Percentiles rank a stretch among this genome's conserved stretches.
Evolutionary conservation across 2,329 filamentous ascomycete genomes (phyloP).

Genomic region (Fusarium sp.): DNA sequence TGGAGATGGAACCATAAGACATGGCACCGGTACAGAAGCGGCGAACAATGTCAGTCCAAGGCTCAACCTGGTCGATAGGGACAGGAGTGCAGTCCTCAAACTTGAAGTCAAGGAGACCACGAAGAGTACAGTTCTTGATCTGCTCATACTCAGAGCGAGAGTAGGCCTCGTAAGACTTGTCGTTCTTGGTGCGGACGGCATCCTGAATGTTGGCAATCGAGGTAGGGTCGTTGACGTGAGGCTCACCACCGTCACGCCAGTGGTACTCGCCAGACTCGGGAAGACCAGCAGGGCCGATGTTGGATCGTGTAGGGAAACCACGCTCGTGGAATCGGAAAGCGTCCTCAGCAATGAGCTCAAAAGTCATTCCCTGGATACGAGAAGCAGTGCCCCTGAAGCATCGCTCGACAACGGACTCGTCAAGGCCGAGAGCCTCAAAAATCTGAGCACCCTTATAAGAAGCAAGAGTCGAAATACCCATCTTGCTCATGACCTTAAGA

Average conservation of each 20-base stretch:
- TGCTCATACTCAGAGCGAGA: slow-evolving; percentile 94
- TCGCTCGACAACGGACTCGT: slow-evolving; percentile 91
- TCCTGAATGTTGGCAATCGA: slow-evolving; percentile 98
- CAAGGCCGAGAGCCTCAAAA: slow-evolving; percentile 94
- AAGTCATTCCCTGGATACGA: slow-evolving; percentile 93
- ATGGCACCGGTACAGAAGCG: slow-evolving; percentile 97
- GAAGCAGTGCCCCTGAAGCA: slow-evolving; percentile 97
- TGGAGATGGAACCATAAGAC: slow-evolving; percentile 98
- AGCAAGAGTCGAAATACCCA: slow-evolving; percentile 97
- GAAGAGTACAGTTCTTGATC: slow-evolving; percentile 95
- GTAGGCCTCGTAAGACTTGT: slow-evolving; percentile 98
- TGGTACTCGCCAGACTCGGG: slow-evolving; percentile 97
- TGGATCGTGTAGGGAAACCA: slow-evolving; percentile 86
- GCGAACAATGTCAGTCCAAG: slow-evolving; percentile 97
- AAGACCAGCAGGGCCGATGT: slow-evolving; percentile 83
- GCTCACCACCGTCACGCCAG: slow-evolving; percentile 96
- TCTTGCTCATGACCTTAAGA: slow-evolving; percentile 99
- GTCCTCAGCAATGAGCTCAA: slow-evolving; percentile 93
- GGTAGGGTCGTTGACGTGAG: slow-evolving; percentile 94
- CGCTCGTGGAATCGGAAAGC: slow-evolving; percentile 95
- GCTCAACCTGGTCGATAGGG: slow-evolving; percentile 96
- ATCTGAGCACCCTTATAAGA: slow-evolving; percentile 99
- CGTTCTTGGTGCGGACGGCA: slow-evolving; percentile 95
- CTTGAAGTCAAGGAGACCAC: slow-evolving; percentile 95
- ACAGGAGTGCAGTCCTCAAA: slow-evolving; percentile 89